A percentile compares a stretch with the other conserved stretches of the same genome.
Evolutionary conservation across 2,329 filamentous ascomycete species (phyloP).

Genomic region (Hymenoscyphus albidus): DNA sequence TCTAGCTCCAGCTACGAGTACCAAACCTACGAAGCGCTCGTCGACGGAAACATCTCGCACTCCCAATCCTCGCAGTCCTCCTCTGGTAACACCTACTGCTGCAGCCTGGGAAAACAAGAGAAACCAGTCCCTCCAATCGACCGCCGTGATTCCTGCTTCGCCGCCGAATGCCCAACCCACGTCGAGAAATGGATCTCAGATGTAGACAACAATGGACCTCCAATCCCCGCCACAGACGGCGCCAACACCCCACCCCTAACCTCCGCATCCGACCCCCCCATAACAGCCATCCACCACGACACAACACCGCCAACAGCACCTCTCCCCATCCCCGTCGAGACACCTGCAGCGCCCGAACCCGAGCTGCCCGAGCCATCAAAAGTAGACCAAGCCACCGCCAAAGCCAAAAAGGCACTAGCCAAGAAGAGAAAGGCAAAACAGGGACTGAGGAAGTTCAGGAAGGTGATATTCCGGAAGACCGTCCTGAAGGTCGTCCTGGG

Average conservation of each 20-base stretch:
- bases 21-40: not conserved
- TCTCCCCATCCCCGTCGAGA: not conserved
- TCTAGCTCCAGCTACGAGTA: not conserved
- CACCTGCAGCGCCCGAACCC: not conserved
- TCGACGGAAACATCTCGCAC: not conserved
- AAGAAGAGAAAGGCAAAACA: conserved; percentile 6
- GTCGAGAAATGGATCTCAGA: not conserved
- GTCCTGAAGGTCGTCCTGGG: conserved; percentile 27
- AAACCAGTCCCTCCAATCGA: not conserved
- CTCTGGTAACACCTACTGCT: not conserved
- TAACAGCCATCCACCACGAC: not conserved
- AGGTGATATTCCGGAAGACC: conserved; percentile 19
- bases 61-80: not conserved
- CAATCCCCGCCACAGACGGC: not conserved
- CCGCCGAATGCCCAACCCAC: not conserved
- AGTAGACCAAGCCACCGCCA: not conserved
- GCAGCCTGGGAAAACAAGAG: not conserved
- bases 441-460: conserved; percentile 16
- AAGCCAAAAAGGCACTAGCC: not conserved
- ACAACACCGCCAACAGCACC: not conserved
- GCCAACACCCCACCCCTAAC: not conserved
- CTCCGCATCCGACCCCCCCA: not conserved
- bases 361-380: not conserved
- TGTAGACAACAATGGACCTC: not conserved
- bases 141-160: not conserved